Conservation (phyloP, 1,284 basidiomycete genomes). For the Cystobasidium pallidum region DNA sequence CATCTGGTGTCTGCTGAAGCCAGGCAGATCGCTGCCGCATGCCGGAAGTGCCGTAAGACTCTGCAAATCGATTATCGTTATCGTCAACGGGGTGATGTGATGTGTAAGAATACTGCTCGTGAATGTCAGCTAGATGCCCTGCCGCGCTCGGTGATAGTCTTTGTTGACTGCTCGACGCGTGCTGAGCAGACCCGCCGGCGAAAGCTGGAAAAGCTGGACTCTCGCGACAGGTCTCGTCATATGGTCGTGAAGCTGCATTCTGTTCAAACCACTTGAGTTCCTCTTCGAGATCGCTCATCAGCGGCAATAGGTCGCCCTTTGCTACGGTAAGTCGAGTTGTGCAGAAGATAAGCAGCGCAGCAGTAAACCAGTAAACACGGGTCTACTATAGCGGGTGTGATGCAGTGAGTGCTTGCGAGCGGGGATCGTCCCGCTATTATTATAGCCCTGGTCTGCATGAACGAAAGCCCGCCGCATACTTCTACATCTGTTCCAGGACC, state of each 20-base stretch:
- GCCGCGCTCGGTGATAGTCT: neutral
- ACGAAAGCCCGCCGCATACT: too few relatives aligned
- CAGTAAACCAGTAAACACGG: too few relatives aligned
- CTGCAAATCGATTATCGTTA: neutral
- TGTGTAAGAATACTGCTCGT: neutral
- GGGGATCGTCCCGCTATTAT: too few relatives aligned
- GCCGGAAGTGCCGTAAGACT: neutral
- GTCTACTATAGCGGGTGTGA: too few relatives aligned
- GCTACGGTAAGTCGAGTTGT: conserved; percentile 4
- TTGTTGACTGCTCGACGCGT: conserved; percentile 15
- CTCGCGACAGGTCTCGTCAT: neutral
- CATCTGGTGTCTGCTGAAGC: neutral
- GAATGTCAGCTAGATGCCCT: neutral
- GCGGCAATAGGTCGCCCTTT: neutral
- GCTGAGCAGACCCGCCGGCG: conserved; percentile 1
- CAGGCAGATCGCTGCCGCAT: neutral
- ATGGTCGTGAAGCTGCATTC: conserved; percentile 1
- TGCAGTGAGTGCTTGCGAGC: too few relatives aligned
- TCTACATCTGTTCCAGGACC: too few relatives aligned
- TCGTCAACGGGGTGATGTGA: neutral
- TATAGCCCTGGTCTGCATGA: too few relatives aligned
- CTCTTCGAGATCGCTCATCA: conserved; percentile 16
- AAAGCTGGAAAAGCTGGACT: conserved; percentile 7
- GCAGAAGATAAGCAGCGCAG: neutral
- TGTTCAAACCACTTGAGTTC: conserved; percentile 12